Percentiles rank a stretch among this genome's conserved stretches.
phyloP scores from a whole-genome alignment of 176 grass and related monocot species.

The Hyparrhenia diplandra region DNA sequence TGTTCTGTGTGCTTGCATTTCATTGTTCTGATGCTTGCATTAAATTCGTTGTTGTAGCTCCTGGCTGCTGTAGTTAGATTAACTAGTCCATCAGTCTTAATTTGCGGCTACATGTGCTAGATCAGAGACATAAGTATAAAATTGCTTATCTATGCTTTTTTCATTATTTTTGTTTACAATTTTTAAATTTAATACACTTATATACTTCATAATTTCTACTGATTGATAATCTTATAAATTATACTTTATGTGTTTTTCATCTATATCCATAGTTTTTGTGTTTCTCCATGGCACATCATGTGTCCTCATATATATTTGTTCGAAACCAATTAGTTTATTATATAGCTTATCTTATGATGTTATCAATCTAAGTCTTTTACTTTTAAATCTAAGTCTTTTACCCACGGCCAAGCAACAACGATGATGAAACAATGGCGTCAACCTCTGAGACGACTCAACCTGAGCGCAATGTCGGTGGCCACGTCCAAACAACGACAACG shows the following conservation, averaged over 20 bases:
- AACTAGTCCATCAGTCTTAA: not conserved
- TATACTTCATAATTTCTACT: not conserved
- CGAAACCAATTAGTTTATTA: too few relatives aligned
- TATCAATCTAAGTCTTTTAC: too few relatives aligned
- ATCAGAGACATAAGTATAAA: not conserved
- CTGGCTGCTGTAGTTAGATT: not conserved
- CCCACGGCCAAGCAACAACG: too few relatives aligned
- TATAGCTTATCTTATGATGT: too few relatives aligned
- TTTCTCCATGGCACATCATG: not conserved
- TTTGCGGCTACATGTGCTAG: not conserved
- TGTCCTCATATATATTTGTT: too few relatives aligned
- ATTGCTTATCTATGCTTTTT: not conserved
- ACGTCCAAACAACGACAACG: too few relatives aligned
- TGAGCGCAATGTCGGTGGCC: too few relatives aligned
- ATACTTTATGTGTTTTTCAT: too few relatives aligned
- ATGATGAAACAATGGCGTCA: too few relatives aligned
- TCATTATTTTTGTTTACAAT: not conserved
- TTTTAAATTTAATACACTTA: not conserved
- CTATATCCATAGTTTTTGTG: not conserved
- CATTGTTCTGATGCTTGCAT: not conserved
- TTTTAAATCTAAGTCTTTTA: too few relatives aligned
- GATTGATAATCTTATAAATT: too few relatives aligned
- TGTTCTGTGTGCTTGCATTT: not conserved
- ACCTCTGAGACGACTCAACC: too few relatives aligned
- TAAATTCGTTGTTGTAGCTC: not conserved